phyloP scores from a whole-genome alignment of 2,329 filamentous ascomycete genomes.

The Lecanoromycetidae sp. region DNA sequence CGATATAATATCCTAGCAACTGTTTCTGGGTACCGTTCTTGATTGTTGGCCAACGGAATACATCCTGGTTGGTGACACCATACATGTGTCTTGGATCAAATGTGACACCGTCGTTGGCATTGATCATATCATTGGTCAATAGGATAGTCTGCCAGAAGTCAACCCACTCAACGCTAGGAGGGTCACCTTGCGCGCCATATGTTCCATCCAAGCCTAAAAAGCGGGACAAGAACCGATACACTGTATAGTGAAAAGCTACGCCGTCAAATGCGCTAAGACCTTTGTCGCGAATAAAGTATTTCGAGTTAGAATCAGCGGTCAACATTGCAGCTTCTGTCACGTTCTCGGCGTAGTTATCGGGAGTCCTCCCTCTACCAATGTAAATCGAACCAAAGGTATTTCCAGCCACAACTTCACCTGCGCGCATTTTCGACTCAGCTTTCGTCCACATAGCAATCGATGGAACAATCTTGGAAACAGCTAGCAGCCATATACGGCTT shows the following conservation, averaged over 20 bases:
- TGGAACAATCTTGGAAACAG: too few species aligned
- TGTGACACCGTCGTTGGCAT: conserved; percentile 20
- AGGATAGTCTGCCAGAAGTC: conserved; percentile 6
- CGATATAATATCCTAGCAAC: conserved; percentile 46
- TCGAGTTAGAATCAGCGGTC: conserved; percentile 33
- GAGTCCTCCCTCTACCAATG: conserved; percentile 49
- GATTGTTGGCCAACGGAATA: conserved; percentile 52
- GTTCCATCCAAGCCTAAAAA: conserved; percentile 37
- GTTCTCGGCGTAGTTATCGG: conserved; percentile 38
- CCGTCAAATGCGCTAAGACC: conserved; percentile 45
- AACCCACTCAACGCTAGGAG: conserved; percentile 5
- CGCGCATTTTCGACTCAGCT: too few species aligned
- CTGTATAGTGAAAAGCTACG: conserved; percentile 51
- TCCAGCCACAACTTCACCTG: conserved; percentile 52
- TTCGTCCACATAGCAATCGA: too few species aligned
- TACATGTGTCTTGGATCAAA: conserved; percentile 55
- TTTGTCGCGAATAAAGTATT: conserved; percentile 41
- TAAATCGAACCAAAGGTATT: conserved; percentile 50
- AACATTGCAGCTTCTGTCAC: conserved; percentile 37
- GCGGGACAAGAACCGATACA: conserved; percentile 50
- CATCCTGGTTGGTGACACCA: conserved; percentile 53
- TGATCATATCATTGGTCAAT: conserved; percentile 11
- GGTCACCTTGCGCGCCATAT: conserved; percentile 16
- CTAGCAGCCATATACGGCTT: too few species aligned
- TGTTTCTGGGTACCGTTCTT: conserved; percentile 45